These are phyloP conservation scores for Parafenestella ontariensis DNA, from an alignment of 2,329 filamentous ascomycete genomes.

Conservation along the genomic window DNA sequence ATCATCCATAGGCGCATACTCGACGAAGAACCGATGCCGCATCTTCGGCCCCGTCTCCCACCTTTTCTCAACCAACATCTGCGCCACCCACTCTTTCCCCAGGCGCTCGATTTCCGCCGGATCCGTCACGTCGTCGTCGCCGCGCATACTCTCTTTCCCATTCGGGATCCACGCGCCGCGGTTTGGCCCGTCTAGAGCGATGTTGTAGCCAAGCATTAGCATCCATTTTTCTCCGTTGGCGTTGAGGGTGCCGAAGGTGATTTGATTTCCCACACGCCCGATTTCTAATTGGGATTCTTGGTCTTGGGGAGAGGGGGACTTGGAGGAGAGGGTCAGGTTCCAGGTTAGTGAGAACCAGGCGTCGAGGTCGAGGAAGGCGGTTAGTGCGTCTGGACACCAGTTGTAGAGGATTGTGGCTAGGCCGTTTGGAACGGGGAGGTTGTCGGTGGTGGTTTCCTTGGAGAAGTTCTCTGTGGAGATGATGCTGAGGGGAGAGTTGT, in stretches of 20 bases:
- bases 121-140: constrained; percentile 18
- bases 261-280: constrained; percentile 27
- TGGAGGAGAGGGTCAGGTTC: constrained; percentile 16
- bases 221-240: constrained; percentile 24
- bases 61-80: constrained; percentile 6
- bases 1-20: constrained; percentile 36
- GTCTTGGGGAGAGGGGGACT: no score
- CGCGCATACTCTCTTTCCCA: constrained; percentile 28
- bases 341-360: constrained; percentile 36
- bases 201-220: constrained; percentile 30
- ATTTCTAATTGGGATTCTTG: no score
- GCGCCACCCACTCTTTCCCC: constrained; percentile 1
- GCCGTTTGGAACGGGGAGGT: constrained; percentile 15
- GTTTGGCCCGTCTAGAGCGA: not conserved
- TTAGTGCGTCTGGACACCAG: constrained; percentile 25
- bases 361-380: constrained; percentile 29
- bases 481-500: constrained; percentile 14
- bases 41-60: constrained; percentile 27
- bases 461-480: constrained; percentile 5
- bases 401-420: constrained; percentile 28
- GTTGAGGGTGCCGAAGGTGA: constrained; percentile 31
- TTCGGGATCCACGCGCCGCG: constrained; percentile 28
- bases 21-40: constrained; percentile 25
- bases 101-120: constrained; percentile 15
- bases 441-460: not conserved